phyloP scores from a whole-genome alignment of 192 early-diverging fungal genomes.

The Chytriomyces hyalinus region DNA sequence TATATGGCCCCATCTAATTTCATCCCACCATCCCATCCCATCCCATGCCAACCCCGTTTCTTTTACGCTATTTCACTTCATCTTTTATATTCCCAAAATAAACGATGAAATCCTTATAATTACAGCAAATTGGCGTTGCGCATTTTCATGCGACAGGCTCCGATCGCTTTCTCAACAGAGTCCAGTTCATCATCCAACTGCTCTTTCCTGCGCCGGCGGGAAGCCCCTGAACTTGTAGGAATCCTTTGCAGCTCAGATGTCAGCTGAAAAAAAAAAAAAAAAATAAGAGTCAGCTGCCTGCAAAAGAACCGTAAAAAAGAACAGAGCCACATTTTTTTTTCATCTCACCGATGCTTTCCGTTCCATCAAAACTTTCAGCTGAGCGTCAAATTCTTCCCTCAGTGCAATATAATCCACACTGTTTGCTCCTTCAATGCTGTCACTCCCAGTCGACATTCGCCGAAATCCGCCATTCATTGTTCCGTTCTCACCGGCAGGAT shows the following conservation, averaged over 20 bases:
- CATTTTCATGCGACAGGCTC: constrained; percentile 24
- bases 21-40: too few species aligned
- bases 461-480: too few species aligned
- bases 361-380: constrained; percentile 7
- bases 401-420: constrained; percentile 20
- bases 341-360: constrained; percentile 20
- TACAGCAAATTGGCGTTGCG: constrained; percentile 18
- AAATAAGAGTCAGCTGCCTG: neutral
- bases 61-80: too few species aligned
- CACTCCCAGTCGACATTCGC: too few species aligned
- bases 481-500: too few species aligned
- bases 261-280: neutral
- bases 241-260: constrained; percentile 24
- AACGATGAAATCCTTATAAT: neutral
- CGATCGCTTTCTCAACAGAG: constrained; percentile 28
- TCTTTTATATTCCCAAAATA: too few species aligned
- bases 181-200: constrained; percentile 33
- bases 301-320: neutral
- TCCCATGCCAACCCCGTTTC: too few species aligned
- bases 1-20: too few species aligned
- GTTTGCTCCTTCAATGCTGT: too few species aligned
- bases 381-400: constrained; percentile 19
- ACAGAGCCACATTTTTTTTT: neutral
- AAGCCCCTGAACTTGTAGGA: constrained; percentile 1
- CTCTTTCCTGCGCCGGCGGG: constrained; percentile 18